Evolutionary conservation across 352 stramenopile species (phyloP), one percentile per base, ranked within the genome.

Genomic region (Discostella stelligera): DNA sequence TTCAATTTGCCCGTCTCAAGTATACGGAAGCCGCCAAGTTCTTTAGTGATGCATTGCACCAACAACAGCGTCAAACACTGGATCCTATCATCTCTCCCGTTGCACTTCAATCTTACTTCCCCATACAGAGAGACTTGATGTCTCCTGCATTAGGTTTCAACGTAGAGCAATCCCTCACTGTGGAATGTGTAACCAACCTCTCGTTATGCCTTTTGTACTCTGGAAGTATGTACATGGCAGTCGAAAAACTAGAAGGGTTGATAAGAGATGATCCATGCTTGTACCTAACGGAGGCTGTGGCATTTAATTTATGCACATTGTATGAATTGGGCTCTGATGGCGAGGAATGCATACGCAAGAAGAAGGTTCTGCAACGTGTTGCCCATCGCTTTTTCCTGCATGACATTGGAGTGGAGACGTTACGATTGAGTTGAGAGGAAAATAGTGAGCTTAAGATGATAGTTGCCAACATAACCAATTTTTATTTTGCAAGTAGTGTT

Each of bases 281-380:
- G 25, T 89, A 83, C 54, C 71, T 92, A 58, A 90, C 82, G 1
- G 84, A 90, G 72, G 71, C 79, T 14, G 52, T 86, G 41, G 75
- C 82, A 32, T 87, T 90, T 50, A 92, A 92, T 80, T 65, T 92
- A 39, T 88, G 84, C 63, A 92, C 80, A 0, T 74, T 92, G 25
- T 92, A 92, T 66, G 87, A 92, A 44, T 66, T 92, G 10, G 73
- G 77, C 37, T 74, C 63, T 0, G 87, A 92, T 59, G 74, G 78
- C 6, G 62, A 80, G 16, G 74, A 79, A 2, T 84, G 77, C 61
- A 70, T 71, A 14, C 71, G 53, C 6, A 82, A 80, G 64, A 92
- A 92, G 50, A 66, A 78, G 37, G 55, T 86, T 1, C 62, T 92
- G 55, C 84, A 92, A 55, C 25, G 84, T 4, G 80, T 92, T 44